These are phyloP conservation scores for Ophiostoma sp. DNA, from an alignment of 2,329 filamentous ascomycete genomes.

Conservation along the genomic window DNA sequence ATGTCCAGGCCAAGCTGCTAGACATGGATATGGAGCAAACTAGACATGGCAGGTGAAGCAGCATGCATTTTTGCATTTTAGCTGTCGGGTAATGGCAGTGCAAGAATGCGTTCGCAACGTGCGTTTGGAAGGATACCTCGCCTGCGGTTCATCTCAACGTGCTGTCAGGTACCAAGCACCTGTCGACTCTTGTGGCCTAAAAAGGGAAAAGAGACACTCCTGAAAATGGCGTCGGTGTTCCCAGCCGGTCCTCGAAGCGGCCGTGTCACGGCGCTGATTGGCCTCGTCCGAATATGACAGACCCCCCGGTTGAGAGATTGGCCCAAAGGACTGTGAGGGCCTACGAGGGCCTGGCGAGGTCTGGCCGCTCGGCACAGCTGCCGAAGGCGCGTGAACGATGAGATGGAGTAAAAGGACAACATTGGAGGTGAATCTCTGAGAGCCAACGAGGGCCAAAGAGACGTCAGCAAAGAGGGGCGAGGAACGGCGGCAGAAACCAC, in stretches of 20 bases:
- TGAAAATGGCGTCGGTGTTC: slow-evolving; percentile 14
- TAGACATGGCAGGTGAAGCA: slow-evolving; percentile 3
- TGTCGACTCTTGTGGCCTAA: neutral
- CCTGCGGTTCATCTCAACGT: neutral
- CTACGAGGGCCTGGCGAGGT: neutral
- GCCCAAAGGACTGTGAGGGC: neutral
- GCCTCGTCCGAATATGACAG: neutral
- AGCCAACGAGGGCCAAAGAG: neutral
- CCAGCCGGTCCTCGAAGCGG: neutral
- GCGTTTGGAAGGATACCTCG: neutral
- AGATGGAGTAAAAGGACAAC: neutral
- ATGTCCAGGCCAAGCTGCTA: neutral
- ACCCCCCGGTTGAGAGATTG: neutral
- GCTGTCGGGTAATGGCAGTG: neutral
- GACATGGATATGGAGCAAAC: neutral
- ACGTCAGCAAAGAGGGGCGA: neutral
- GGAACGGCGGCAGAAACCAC: neutral
- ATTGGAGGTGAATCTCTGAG: neutral
- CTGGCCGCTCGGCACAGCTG: neutral
- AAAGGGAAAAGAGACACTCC: neutral
- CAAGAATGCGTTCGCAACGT: neutral
- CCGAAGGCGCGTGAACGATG: neutral
- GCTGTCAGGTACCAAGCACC: neutral
- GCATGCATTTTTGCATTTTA: neutral
- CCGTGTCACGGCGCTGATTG: slow-evolving; percentile 15